Evolutionary conservation across 768 basidiomycete genomes (phyloP).

Genomic region (Hydnomerulius pinastri): DNA sequence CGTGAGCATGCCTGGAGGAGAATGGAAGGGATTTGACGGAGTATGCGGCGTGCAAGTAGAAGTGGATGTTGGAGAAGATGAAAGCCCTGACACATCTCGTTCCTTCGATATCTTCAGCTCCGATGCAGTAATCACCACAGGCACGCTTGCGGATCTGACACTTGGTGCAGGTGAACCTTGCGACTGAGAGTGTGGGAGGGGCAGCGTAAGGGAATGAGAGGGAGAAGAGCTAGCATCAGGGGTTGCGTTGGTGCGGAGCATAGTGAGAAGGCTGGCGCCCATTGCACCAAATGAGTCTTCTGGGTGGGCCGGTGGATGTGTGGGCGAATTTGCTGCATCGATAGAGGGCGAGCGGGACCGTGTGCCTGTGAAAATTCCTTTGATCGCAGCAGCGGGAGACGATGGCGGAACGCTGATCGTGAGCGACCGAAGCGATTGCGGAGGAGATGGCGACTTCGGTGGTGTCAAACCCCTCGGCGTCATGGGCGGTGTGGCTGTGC

Average conservation of each 20-base stretch:
- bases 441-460: constrained; percentile 26
- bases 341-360: constrained; percentile 33
- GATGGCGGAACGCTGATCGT: constrained; percentile 18
- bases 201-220: constrained; percentile 34
- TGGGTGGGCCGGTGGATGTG: constrained; percentile 37
- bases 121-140: constrained; percentile 22
- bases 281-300: constrained; percentile 61
- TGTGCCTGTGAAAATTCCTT: constrained; percentile 24
- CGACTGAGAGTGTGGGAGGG: constrained; percentile 16
- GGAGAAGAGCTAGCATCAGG: constrained; percentile 24
- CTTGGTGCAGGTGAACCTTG: constrained; percentile 28
- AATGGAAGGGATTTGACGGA: constrained; percentile 22
- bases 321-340: constrained; percentile 43
- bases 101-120: constrained; percentile 44
- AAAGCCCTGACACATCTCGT: constrained; percentile 28
- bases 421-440: constrained; percentile 29
- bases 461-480: constrained; percentile 17
- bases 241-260: constrained; percentile 46
- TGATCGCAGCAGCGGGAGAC: constrained; percentile 18
- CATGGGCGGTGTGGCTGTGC: constrained; percentile 8
- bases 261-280: constrained; percentile 55
- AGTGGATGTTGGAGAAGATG: constrained; percentile 11
- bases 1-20: constrained; percentile 31
- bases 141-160: constrained; percentile 22
- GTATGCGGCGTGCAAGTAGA: constrained; percentile 28